A percentile compares a stretch with the other conserved stretches of the same genome.
Conservation (phyloP, 768 basidiomycete species). For the Amanita muscaria region DNA sequence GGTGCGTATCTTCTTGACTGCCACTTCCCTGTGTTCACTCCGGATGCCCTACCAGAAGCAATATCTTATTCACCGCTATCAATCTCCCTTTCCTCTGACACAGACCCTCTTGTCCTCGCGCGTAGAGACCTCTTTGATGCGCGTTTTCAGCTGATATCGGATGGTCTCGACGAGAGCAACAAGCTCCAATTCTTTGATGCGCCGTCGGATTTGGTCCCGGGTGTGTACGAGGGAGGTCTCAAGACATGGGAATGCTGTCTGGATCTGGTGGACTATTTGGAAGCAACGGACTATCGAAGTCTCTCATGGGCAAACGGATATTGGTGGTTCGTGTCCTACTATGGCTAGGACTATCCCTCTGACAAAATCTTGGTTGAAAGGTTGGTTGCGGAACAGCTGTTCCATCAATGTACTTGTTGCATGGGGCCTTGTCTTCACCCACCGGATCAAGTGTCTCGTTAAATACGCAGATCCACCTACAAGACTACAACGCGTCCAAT, state of each 20-base stretch:
- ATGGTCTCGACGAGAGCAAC: constrained; percentile 28
- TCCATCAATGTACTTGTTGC: constrained; percentile 69
- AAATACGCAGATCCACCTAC: constrained; percentile 60
- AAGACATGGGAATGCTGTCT: constrained; percentile 98
- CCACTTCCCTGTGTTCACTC: constrained; percentile 12
- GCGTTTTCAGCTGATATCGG: constrained; percentile 84
- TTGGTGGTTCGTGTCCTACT: constrained; percentile 53
- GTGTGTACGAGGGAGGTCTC: constrained; percentile 91
- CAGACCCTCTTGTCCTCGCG: constrained; percentile 34
- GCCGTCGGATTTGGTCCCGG: constrained; percentile 84
- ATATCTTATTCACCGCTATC: constrained; percentile 76
- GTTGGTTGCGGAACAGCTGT: constrained; percentile 91
- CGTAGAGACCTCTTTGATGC: constrained; percentile 92
- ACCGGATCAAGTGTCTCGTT: constrained; percentile 8
- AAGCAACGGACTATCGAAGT: constrained; percentile 10
- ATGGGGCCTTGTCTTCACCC: constrained; percentile 39
- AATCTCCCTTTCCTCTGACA: constrained; percentile 34
- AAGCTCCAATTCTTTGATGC: constrained; percentile 62
- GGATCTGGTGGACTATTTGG: constrained; percentile 70
- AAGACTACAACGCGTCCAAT: constrained; percentile 99
- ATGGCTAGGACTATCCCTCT: background rate
- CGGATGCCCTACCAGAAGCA: constrained; percentile 55
- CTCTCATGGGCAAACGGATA: constrained; percentile 39
- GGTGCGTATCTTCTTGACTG: constrained; percentile 21
- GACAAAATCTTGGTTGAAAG: constrained; percentile 29